These are phyloP conservation scores for Oryza longistaminata DNA, from an alignment of 176 grass and related monocot species.

Conservation along the genomic window DNA sequence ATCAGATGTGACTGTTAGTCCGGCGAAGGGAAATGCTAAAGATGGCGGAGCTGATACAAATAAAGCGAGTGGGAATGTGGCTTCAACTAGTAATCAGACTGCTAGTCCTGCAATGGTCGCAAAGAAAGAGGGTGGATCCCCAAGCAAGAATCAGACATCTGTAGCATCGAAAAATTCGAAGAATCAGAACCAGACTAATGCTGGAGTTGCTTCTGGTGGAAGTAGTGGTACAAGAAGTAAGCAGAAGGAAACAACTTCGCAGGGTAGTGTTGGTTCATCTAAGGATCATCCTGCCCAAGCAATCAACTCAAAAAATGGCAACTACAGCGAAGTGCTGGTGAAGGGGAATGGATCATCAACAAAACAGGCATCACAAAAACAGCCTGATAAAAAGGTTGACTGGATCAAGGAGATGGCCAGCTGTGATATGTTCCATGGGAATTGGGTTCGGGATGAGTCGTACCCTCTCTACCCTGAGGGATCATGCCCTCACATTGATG, in stretches of 20 bases:
- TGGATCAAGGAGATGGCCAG: conserved; percentile 71
- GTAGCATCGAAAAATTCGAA: conserved; percentile 28
- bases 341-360: conserved; percentile 22
- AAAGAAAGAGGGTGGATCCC: conserved; percentile 31
- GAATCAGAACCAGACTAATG: conserved; percentile 42
- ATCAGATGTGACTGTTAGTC: conserved; percentile 6
- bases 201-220: conserved; percentile 25
- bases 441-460: conserved; percentile 68
- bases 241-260: conserved; percentile 19
- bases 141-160: conserved; percentile 42
- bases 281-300: conserved; percentile 27
- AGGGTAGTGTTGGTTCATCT: conserved; percentile 21
- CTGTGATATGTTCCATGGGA: conserved; percentile 81
- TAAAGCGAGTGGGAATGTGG: conserved; percentile 8
- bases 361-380: not conserved
- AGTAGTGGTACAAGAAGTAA: conserved; percentile 22
- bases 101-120: not conserved
- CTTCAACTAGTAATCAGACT: conserved; percentile 26
- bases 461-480: conserved; percentile 77
- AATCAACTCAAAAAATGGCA: conserved; percentile 12
- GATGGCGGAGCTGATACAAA: not conserved
- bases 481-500: conserved; percentile 85
- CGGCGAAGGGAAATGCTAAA: not conserved
- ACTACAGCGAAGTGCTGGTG: conserved; percentile 5
- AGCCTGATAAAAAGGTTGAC: conserved; percentile 42